Conservation (phyloP, 208 protist genomes). For the Acanthamoeba lenticulata region DNA sequence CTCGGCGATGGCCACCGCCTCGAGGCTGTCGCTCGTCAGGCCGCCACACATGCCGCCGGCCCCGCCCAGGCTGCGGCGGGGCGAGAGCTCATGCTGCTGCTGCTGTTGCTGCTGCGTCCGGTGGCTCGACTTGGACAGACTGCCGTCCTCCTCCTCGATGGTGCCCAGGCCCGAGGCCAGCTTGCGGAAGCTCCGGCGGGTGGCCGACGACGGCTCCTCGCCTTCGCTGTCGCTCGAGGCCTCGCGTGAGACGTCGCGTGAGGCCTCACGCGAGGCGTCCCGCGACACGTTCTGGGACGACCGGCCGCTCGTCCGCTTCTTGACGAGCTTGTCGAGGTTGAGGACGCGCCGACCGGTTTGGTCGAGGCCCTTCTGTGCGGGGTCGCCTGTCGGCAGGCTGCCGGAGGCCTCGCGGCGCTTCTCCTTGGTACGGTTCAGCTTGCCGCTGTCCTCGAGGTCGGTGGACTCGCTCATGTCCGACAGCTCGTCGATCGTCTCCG, state of each 20-base stretch:
- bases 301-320: background rate
- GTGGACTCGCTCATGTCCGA: background rate
- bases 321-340: background rate
- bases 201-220: background rate
- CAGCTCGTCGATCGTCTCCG: conserved; percentile 5
- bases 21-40: background rate
- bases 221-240: conserved; percentile 29
- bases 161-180: background rate
- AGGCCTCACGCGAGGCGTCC: conserved; percentile 8
- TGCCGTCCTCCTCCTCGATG: conserved; percentile 14
- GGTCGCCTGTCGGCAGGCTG: background rate
- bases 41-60: background rate
- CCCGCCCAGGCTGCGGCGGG: background rate
- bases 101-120: too few species aligned
- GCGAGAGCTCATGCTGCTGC: background rate
- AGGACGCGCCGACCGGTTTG: background rate
- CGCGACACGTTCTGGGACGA: background rate
- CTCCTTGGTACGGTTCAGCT: conserved; percentile 13
- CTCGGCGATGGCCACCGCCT: background rate
- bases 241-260: conserved; percentile 8
- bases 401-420: background rate
- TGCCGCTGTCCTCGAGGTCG: conserved; percentile 13
- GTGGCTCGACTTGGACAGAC: too few species aligned
- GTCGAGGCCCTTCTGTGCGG: background rate
- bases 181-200: background rate